Evolutionary conservation across 192 early-diverging fungal genomes (phyloP), one percentile per base, ranked within the genome.

Genomic region (Backusella parvicylindrica): DNA sequence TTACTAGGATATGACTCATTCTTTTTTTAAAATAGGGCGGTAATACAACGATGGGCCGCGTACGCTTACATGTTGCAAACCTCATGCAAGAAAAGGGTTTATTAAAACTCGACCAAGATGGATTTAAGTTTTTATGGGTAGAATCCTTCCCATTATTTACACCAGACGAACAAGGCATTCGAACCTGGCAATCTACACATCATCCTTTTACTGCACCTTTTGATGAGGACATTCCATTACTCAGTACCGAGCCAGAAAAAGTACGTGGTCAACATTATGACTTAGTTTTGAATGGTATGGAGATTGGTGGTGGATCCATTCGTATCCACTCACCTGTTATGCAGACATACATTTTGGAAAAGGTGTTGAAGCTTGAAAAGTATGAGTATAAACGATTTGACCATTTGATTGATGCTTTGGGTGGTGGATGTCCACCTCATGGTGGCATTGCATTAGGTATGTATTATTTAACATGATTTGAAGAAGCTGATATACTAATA

Each of bases 121-220:
- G 76, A 23, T 88, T 85, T 78, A 86, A 91, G 49, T 96, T 97
- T 74, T 68, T 95, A 50, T 97, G 96, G 96, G 79, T 97, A 9
- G 92, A 95, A 68, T 89, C 91, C 26, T 97, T 97, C 72, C 96
- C 96, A 7, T 82, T 97, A 23, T 97, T 97, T 73, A 92, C 93
- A 2, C 90, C 90, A 2, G 85, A 91, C 36, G 86, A 84, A 4
- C 87, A 88, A 37, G 85, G 82, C 18, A 78, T 78, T 0, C 82
- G 70, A 6, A 68, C 36, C 9, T 77, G 30, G 85, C 75, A 84
- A 12, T 85, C 96, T 23, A 97, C 95, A 0, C 96, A 97, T 79
- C 95, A 97, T 79, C 96, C 96, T 3, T 97, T 97, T 76, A 97
- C 96, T 3, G 93, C 96, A 2, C 95, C 94, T 1, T 79, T 85